phyloP scores from a whole-genome alignment of 139 green algal species.

The Picochlorum costavermella region DNA sequence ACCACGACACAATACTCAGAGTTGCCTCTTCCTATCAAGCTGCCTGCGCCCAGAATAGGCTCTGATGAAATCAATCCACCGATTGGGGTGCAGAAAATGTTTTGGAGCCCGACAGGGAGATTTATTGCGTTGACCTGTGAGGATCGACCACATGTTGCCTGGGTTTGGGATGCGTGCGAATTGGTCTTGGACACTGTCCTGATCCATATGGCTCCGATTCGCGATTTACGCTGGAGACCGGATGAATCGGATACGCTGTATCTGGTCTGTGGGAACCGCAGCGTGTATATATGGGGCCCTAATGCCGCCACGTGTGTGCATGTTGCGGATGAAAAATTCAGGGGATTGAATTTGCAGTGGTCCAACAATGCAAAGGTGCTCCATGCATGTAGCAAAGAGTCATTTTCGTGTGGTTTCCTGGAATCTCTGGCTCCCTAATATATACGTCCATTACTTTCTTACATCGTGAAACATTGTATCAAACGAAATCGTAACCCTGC shows the following conservation, averaged over 20 bases:
- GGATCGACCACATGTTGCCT: conserved; percentile 51
- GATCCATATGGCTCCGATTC: conserved; percentile 45
- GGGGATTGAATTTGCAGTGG: conserved; percentile 45
- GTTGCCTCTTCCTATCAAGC: conserved; percentile 37
- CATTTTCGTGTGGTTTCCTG: conserved; percentile 64
- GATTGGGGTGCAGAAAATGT: conserved; percentile 51
- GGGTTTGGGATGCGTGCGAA: conserved; percentile 66
- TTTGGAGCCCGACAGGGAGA: conserved; percentile 55
- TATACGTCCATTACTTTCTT: conserved; percentile 5
- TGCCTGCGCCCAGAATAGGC: conserved; percentile 27
- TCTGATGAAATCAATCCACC: conserved; percentile 55
- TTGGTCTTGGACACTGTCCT: conserved; percentile 60
- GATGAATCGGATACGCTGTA: conserved; percentile 33
- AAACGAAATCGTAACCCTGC: neutral
- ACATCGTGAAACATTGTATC: conserved; percentile 6
- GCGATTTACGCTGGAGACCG: conserved; percentile 47
- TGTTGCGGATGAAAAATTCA: conserved; percentile 61
- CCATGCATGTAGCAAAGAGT: conserved; percentile 42
- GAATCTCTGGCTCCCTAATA: neutral
- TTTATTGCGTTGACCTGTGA: conserved; percentile 71
- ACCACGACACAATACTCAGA: conserved; percentile 39
- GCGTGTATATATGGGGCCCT: conserved; percentile 76
- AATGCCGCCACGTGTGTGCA: conserved; percentile 71
- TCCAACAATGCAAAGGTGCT: conserved; percentile 32
- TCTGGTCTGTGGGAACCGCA: conserved; percentile 34